Percentiles rank a stretch among this genome's conserved stretches.
Conservation (phyloP, 768 basidiomycete genomes). For the Vararia minispora region DNA sequence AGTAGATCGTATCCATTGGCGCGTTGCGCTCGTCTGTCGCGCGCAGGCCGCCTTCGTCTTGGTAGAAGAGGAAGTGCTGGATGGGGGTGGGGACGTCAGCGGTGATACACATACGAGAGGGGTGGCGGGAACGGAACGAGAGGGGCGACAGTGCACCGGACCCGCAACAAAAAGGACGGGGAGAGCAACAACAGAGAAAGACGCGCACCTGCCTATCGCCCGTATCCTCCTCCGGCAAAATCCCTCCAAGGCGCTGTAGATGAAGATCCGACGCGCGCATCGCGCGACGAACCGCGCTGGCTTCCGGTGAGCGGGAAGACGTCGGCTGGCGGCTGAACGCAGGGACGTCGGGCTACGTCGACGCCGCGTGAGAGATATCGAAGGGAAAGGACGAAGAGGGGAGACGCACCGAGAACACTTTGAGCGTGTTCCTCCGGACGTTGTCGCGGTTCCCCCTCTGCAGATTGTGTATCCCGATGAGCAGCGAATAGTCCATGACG, state of each 20-base stretch:
- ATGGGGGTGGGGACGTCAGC: no score
- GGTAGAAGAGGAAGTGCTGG: slow-evolving; percentile 88
- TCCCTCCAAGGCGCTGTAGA: slow-evolving; percentile 35
- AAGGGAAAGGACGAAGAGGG: neutral
- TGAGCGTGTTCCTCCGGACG: slow-evolving; percentile 79
- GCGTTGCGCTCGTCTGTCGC: slow-evolving; percentile 84
- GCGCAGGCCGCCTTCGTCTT: slow-evolving; percentile 88
- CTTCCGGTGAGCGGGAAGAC: slow-evolving; percentile 51
- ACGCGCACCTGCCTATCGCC: slow-evolving; percentile 52
- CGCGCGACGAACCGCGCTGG: slow-evolving; percentile 74
- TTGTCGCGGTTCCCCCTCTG: slow-evolving; percentile 87
- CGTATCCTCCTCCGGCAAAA: slow-evolving; percentile 55
- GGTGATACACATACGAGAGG: no score
- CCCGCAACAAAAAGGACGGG: no score
- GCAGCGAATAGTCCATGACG: slow-evolving; percentile 95
- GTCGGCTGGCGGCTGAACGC: slow-evolving; percentile 50
- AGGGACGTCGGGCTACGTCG: slow-evolving; percentile 56
- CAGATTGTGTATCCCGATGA: slow-evolving; percentile 92
- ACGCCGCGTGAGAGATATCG: neutral
- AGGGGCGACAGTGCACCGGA: no score
- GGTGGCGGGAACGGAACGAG: no score
- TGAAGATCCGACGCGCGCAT: slow-evolving; percentile 78
- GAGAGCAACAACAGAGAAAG: no score
- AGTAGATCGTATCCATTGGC: slow-evolving; percentile 71
- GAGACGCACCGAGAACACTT: slow-evolving; percentile 75